Evolutionary conservation across 2,329 filamentous ascomycete genomes (phyloP).

Genomic region (Myriosclerotinia duriaeana): DNA sequence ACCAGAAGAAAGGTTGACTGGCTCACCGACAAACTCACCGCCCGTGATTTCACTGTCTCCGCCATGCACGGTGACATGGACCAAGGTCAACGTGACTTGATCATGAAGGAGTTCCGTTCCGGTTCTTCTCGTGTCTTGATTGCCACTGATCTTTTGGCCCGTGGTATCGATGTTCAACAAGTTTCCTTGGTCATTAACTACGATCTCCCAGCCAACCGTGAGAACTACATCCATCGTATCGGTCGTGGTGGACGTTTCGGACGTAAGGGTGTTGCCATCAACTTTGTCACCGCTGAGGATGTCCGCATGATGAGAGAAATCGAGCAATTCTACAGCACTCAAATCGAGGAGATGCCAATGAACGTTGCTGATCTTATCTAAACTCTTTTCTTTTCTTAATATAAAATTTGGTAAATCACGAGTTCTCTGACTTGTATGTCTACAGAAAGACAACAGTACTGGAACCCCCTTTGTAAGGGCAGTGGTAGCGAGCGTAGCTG

Average conservation of each 20-base stretch:
- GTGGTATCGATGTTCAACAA: slow-evolving; percentile 99
- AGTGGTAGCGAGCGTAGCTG: slow-evolving; percentile 42
- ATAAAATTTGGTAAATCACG: slow-evolving; percentile 39
- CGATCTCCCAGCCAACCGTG: slow-evolving; percentile 95
- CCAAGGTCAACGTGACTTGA: slow-evolving; percentile 94
- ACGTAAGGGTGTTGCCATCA: slow-evolving; percentile 99
- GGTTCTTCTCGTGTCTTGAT: slow-evolving; percentile 98
- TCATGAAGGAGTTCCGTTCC: slow-evolving; percentile 99
- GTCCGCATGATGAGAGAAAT: slow-evolving; percentile 99
- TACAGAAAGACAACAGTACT: slow-evolving; percentile 20
- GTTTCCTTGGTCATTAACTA: slow-evolving; percentile 99
- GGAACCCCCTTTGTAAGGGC: slow-evolving; percentile 34
- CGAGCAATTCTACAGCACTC: slow-evolving; percentile 99
- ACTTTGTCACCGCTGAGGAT: slow-evolving; percentile 99
- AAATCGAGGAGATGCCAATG: slow-evolving; percentile 99
- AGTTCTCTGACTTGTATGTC: slow-evolving; percentile 27
- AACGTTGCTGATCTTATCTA: slow-evolving; percentile 76
- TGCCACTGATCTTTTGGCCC: slow-evolving; percentile 93
- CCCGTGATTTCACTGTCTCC: slow-evolving; percentile 97
- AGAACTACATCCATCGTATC: slow-evolving; percentile 99
- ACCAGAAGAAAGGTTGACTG: slow-evolving; percentile 99
- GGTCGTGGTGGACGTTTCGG: slow-evolving; percentile 99
- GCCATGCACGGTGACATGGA: slow-evolving; percentile 99
- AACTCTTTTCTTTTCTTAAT: slow-evolving; percentile 38
- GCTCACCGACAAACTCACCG: slow-evolving; percentile 98